Base-by-base conservation (phyloP, 345 rosid genomes). In the Barbarea vulgaris region DNA sequence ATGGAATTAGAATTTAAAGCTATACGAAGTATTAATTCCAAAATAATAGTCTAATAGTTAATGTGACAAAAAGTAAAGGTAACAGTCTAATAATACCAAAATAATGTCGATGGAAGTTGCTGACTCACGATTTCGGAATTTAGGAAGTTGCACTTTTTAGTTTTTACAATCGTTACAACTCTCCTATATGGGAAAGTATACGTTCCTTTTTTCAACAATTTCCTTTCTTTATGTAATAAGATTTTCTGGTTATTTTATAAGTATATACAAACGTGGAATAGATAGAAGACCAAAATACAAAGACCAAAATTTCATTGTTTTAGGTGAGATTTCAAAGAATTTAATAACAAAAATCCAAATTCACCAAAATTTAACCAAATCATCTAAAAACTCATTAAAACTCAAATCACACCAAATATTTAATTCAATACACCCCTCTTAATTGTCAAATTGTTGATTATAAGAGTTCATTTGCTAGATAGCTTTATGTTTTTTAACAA, bases 1-100 rank as follows among this genome's bases (percentile, higher is more conserved):
- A 36, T 48, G 28, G 59, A 59, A 59, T 56, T 30, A 1, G 1
- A 69, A 25, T 33, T 34, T 51, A 52, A 30, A 57, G 39, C 24
- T 36, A 25, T 34, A 61, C 60, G 39, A 51, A 51, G 15, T 41
- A 59, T 61, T 36, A 61, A 36, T 37, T 50, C 18, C 15, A 58
- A 34, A 5, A 5, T 28, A n/a, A 56, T 30, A 31, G 21, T 28
- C 19, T 27, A 3, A 27, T 15, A 9, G 30, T 27, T 27, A 48
- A 9, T 57, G 62, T 31, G n/a, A 58, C 25, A 2, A 18, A 9
- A 4, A 17, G 2, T 33, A 34, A 18, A 58, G 28, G 44, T 22
- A 47, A 17, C 39, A 71, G 48, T 47, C 48, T 59, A 33, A 33
- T 71, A 34, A 71, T 46, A 70, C 36, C 57, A 34, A 37, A 53